Evolutionary conservation across 2,329 filamentous ascomycete species (phyloP).

Genomic region (Exophiala dermatitidis): DNA sequence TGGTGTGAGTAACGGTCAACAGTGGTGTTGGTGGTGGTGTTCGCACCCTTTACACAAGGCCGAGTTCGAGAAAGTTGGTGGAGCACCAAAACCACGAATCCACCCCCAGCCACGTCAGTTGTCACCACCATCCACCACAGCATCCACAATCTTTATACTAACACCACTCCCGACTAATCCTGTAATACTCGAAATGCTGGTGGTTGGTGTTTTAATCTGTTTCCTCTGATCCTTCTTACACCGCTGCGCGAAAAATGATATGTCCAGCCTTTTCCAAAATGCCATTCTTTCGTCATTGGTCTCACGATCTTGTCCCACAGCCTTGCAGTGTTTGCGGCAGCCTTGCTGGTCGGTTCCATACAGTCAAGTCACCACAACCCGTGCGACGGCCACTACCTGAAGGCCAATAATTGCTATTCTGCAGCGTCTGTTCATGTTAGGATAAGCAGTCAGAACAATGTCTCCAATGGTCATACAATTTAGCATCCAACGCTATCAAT

Average conservation of each 20-base stretch:
- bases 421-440: too few species aligned
- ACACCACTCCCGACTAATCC: neutral
- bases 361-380: too few species aligned
- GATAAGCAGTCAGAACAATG: too few species aligned
- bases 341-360: neutral
- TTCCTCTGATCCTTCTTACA: neutral
- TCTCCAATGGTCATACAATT: too few species aligned
- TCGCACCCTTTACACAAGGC: neutral
- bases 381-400: too few species aligned
- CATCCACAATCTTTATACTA: neutral
- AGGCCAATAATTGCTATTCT: too few species aligned
- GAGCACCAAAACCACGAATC: neutral
- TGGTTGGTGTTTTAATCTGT: slow-evolving; percentile 12
- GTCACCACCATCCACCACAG: neutral
- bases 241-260: neutral
- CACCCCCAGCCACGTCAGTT: slow-evolving; percentile 6
- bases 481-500: neutral
- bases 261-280: neutral
- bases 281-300: too few species aligned
- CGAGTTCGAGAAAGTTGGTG: neutral
- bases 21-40: slow-evolving; percentile 1
- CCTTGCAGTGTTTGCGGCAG: too few species aligned
- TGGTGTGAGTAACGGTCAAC: neutral
- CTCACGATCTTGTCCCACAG: too few species aligned
- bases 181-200: slow-evolving; percentile 2